phyloP scores from a whole-genome alignment of 2,329 filamentous ascomycete species.

The Arthrobotrys megalospora region DNA sequence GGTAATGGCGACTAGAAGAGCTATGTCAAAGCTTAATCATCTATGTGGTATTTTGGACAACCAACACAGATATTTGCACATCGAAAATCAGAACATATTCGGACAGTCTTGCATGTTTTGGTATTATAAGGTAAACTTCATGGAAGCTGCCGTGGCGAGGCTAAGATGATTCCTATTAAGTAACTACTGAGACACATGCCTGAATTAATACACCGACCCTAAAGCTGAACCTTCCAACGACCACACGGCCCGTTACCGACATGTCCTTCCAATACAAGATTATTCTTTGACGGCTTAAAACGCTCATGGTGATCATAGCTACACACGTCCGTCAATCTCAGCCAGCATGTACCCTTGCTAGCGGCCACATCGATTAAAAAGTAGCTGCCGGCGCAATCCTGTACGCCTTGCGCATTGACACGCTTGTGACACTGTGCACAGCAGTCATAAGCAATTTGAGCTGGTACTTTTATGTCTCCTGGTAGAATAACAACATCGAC shows the following conservation, averaged over 20 bases:
- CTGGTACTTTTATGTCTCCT: neutral
- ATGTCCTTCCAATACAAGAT: neutral
- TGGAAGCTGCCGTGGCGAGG: no score
- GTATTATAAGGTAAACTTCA: no score
- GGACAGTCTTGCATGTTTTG: no score
- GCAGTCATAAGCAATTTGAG: conserved; percentile 15
- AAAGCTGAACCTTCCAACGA: conserved; percentile 36
- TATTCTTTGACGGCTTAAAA: conserved; percentile 1
- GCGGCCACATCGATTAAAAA: neutral
- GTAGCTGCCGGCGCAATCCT: conserved; percentile 44
- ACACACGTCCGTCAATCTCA: conserved; percentile 47
- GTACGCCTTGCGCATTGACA: conserved; percentile 23
- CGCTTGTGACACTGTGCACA: conserved; percentile 40
- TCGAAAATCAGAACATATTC: no score
- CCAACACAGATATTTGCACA: no score
- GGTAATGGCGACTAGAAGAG: no score
- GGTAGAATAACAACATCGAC: conserved; percentile 16
- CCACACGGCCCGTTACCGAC: conserved; percentile 49
- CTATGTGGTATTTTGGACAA: no score
- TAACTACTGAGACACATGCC: no score
- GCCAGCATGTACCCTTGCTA: conserved; percentile 10
- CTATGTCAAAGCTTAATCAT: no score
- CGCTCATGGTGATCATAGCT: conserved; percentile 22
- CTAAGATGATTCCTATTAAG: no score
- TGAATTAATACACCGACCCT: neutral